These are phyloP conservation scores for Fraxinus albicans DNA, from an alignment of 305 asterid species.

Conservation along the genomic window DNA sequence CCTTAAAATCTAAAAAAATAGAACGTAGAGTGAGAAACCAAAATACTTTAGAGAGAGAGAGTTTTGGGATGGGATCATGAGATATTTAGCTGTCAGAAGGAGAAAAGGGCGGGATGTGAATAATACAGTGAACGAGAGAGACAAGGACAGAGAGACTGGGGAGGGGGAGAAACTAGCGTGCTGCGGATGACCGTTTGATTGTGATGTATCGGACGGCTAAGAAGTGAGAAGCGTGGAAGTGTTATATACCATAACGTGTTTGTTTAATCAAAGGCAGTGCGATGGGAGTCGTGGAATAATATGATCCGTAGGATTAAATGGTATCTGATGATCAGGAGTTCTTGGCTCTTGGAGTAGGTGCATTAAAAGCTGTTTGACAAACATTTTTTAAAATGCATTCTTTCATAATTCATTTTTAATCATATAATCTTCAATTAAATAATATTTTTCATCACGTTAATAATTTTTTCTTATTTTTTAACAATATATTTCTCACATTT, in stretches of 20 bases:
- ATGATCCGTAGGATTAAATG: constrained; percentile 28
- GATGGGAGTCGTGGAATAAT: constrained; percentile 47
- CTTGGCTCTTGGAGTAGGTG: constrained; percentile 22
- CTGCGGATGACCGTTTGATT: constrained; percentile 54
- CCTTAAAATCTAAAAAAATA: neutral
- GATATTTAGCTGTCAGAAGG: constrained; percentile 32
- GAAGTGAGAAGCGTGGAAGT: constrained; percentile 54
- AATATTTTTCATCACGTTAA: too few relatives aligned
- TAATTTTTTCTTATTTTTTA: too few relatives aligned
- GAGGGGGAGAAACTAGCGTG: constrained; percentile 8
- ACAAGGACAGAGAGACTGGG: neutral
- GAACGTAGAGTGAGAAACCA: constrained; percentile 11
- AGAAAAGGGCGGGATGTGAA: constrained; percentile 60
- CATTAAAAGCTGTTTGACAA: neutral
- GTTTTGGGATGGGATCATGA: neutral
- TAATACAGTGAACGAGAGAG: constrained; percentile 31
- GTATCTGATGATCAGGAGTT: constrained; percentile 33
- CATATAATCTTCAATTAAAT: too few relatives aligned
- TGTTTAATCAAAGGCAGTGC: constrained; percentile 65
- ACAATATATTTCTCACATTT: too few relatives aligned
- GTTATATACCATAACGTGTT: constrained; percentile 64
- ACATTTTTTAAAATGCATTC: neutral
- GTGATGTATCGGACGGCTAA: constrained; percentile 38
- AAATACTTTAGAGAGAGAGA: constrained; percentile 13
- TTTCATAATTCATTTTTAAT: neutral